phyloP scores from a whole-genome alignment of 371 early-diverging fungal genomes.

The Mucor piriformis region DNA sequence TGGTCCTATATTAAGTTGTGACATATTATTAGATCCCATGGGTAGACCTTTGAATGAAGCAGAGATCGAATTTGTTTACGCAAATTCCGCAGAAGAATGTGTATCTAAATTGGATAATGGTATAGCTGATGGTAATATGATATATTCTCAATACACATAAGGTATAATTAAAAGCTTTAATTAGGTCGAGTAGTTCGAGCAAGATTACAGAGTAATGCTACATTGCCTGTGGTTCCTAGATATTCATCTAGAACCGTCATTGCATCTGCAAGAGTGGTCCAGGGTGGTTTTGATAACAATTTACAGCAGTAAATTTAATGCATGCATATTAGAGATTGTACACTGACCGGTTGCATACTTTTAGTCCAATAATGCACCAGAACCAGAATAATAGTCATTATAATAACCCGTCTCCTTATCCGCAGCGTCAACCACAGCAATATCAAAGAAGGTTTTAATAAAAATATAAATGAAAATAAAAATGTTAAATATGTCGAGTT shows the following conservation, averaged over 20 bases:
- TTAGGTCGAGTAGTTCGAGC: slow-evolving; percentile 45
- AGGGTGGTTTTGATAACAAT: background rate
- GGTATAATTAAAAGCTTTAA: background rate
- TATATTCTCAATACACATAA: background rate
- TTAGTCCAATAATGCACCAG: background rate
- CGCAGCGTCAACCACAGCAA: background rate
- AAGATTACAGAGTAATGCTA: slow-evolving; percentile 26
- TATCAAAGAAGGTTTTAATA: slow-evolving; percentile 1
- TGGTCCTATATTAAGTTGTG: slow-evolving; percentile 44
- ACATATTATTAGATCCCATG: slow-evolving; percentile 40
- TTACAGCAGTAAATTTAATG: background rate
- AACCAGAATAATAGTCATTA: background rate
- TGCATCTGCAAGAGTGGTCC: slow-evolving; percentile 14
- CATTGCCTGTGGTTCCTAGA: slow-evolving; percentile 20
- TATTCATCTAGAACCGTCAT: slow-evolving; percentile 28
- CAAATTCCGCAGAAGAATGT: slow-evolving; percentile 44
- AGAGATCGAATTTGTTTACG: slow-evolving; percentile 44
- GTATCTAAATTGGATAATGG: slow-evolving; percentile 45
- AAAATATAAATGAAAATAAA: background rate
- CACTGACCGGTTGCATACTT: background rate
- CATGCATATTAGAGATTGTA: background rate
- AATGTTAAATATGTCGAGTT: background rate
- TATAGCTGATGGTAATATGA: slow-evolving; percentile 45
- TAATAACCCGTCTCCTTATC: background rate
- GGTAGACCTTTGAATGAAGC: slow-evolving; percentile 51